Conservation (phyloP, 371 early-diverging fungal genomes). For the Nematocida ironsii region DNA sequence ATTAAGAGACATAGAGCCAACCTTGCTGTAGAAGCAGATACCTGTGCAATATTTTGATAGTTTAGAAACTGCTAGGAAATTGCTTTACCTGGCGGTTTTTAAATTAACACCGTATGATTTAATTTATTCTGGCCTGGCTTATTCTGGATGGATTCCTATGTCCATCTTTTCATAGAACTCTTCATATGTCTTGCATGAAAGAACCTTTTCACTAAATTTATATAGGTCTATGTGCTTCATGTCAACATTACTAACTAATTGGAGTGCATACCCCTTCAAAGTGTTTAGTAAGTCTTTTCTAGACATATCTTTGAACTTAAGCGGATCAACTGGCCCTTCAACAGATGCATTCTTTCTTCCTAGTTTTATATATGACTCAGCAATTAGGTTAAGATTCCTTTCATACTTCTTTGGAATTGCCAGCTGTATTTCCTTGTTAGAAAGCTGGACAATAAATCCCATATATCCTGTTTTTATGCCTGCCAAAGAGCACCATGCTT, state of each 20-base stretch:
- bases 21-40: too few relatives aligned
- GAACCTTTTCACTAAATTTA: not conserved
- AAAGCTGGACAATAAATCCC: conserved; percentile 2
- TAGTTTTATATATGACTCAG: not conserved
- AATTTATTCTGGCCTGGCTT: too few relatives aligned
- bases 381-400: not conserved
- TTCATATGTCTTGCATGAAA: not conserved
- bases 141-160: not conserved
- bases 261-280: not conserved
- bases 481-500: not conserved
- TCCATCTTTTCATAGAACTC: conserved; percentile 3
- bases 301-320: not conserved
- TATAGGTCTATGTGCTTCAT: conserved; percentile 17
- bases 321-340: conserved; percentile 12
- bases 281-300: not conserved
- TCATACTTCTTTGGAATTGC: conserved; percentile 9
- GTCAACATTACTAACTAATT: not conserved
- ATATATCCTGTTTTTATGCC: conserved; percentile 5
- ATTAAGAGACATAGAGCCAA: too few relatives aligned
- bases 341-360: not conserved
- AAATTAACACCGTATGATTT: too few relatives aligned
- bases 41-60: too few relatives aligned
- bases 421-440: not conserved
- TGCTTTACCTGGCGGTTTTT: too few relatives aligned
- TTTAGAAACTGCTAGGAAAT: too few relatives aligned